Evolutionary conservation across 805 yeast species (phyloP).

Genomic region (Kodamaea kaohsiungensis): DNA sequence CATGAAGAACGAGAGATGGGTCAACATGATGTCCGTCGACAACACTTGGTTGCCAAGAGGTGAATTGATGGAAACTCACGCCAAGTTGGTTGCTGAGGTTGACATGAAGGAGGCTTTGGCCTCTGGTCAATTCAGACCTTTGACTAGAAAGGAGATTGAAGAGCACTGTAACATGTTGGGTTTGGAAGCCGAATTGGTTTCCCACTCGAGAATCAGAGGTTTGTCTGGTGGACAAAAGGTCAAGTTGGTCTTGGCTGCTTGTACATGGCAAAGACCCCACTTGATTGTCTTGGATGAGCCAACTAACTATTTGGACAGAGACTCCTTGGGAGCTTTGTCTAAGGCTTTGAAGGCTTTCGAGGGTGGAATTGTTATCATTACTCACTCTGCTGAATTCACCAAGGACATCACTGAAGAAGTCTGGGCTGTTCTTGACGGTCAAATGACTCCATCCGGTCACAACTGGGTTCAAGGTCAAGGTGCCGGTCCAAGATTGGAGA

Average conservation of each 20-base stretch:
- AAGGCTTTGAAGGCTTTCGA: constrained; percentile 98
- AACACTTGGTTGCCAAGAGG: constrained; percentile 99
- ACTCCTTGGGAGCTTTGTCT: constrained; percentile 98
- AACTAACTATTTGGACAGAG: constrained; percentile 98
- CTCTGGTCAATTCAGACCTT: constrained; percentile 99
- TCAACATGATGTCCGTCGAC: constrained; percentile 99
- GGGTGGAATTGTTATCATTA: constrained; percentile 99
- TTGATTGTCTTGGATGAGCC: constrained; percentile 99
- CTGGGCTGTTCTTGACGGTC: constrained; percentile 99
- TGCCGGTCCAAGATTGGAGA: constrained; percentile 98
- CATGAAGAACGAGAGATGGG: constrained; percentile 99
- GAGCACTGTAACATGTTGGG: constrained; percentile 98
- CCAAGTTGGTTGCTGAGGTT: constrained; percentile 99
- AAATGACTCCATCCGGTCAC: constrained; percentile 99
- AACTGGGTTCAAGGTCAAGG: constrained; percentile 99
- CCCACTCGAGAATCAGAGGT: constrained; percentile 99
- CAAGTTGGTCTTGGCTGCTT: constrained; percentile 98
- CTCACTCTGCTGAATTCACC: constrained; percentile 99
- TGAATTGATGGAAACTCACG: constrained; percentile 92
- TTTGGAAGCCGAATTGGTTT: constrained; percentile 97
- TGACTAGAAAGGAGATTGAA: constrained; percentile 99
- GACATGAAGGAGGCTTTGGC: constrained; percentile 99
- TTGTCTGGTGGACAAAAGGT: constrained; percentile 99
- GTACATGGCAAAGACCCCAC: constrained; percentile 99
- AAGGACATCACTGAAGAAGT: constrained; percentile 99